Evolutionary conservation across 495 filamentous ascomycete genomes (phyloP).

Genomic region (Annulohypoxylon moriforme): DNA sequence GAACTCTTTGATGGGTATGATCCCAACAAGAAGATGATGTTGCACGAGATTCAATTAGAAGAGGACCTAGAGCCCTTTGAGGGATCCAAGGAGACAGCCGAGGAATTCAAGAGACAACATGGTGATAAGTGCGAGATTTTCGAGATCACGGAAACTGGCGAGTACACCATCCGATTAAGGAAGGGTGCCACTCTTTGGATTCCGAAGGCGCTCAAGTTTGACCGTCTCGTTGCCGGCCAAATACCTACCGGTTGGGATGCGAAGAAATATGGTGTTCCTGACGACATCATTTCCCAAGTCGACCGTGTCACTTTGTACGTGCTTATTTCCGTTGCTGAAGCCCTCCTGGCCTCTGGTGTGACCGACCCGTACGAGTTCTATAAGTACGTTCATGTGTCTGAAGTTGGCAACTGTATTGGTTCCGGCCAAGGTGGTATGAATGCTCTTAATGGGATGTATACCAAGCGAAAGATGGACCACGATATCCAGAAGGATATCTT

Average conservation of each 20-base stretch:
- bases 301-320: conserved; percentile 96
- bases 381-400: conserved; percentile 97
- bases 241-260: conserved; percentile 98
- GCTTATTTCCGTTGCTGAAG: conserved; percentile 90
- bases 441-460: conserved; percentile 97
- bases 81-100: conserved; percentile 94
- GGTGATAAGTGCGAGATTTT: conserved; percentile 98
- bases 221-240: conserved; percentile 96
- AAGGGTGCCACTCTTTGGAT: conserved; percentile 94
- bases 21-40: conserved; percentile 96
- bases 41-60: conserved; percentile 96
- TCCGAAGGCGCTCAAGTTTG: conserved; percentile 95
- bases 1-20: conserved; percentile 98
- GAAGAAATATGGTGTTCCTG: conserved; percentile 91
- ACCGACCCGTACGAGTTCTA: conserved; percentile 99
- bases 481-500: conserved; percentile 99
- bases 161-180: conserved; percentile 92
- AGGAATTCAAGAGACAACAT: conserved; percentile 96
- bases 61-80: conserved; percentile 98
- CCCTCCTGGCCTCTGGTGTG: conserved; percentile 91
- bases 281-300: conserved; percentile 97
- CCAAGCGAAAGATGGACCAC: conserved; percentile 95
- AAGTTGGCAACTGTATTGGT: conserved; percentile 98
- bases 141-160: conserved; percentile 92
- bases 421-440: conserved; percentile 95